Evolutionary conservation across 2,329 filamentous ascomycete genomes (phyloP).

Genomic region (Cladosporium halotolerans): DNA sequence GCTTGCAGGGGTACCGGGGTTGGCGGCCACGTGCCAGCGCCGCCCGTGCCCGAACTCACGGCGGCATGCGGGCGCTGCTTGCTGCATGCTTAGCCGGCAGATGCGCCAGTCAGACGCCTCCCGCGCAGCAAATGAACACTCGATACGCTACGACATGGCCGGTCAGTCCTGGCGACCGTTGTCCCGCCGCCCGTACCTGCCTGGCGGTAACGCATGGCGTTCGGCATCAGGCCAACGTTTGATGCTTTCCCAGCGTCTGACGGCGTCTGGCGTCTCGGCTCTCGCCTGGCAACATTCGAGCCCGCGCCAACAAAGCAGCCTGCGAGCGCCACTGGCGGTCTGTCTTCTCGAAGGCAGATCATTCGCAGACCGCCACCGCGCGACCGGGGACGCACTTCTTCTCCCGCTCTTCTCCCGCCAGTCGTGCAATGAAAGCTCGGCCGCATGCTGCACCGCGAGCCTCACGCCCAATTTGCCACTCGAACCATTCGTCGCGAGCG

Average conservation of each 20-base stretch:
- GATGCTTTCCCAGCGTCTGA: neutral
- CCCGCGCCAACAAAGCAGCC: neutral
- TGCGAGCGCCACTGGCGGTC: slow-evolving; percentile 1
- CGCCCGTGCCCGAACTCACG: neutral
- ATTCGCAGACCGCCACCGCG: neutral
- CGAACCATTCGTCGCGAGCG: slow-evolving; percentile 1
- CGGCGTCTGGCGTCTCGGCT: neutral
- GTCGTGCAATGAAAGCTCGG: slow-evolving; percentile 9
- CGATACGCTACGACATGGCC: too few relatives aligned
- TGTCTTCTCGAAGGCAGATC: slow-evolving; percentile 11
- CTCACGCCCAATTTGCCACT: slow-evolving; percentile 8
- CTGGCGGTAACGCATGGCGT: neutral
- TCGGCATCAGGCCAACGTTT: neutral
- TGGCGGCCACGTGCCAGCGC: slow-evolving; percentile 1
- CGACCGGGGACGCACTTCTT: neutral
- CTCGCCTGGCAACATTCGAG: neutral
- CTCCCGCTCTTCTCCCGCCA: slow-evolving; percentile 10
- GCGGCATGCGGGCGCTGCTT: too few relatives aligned
- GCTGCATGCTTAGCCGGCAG: too few relatives aligned
- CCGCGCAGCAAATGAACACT: neutral
- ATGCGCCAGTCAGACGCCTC: too few relatives aligned
- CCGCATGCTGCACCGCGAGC: slow-evolving; percentile 2
- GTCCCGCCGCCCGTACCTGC: neutral
- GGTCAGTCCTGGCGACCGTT: too few relatives aligned
- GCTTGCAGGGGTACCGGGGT: slow-evolving; percentile 2